These are phyloP conservation scores for Biancaea sappan DNA, from an alignment of 306 rosid species.

Conservation along the genomic window DNA sequence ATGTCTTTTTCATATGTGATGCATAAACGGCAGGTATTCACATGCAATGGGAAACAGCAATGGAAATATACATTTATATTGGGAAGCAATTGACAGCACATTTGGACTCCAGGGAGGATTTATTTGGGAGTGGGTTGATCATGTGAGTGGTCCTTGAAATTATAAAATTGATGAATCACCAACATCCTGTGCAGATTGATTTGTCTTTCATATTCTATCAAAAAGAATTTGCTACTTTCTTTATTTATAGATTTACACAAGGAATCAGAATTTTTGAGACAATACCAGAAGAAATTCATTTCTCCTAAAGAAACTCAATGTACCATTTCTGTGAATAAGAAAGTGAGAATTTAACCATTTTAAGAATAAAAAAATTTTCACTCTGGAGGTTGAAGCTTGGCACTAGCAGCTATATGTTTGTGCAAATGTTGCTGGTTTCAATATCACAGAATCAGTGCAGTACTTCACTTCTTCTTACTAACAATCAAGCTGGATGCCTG, in stretches of 20 bases:
- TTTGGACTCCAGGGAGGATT: slow-evolving; percentile 99
- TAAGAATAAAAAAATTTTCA: background rate
- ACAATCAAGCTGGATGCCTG: background rate
- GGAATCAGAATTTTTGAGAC: background rate
- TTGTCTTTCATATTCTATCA: background rate
- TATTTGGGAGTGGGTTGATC: slow-evolving; percentile 99
- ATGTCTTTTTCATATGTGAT: slow-evolving; percentile 22
- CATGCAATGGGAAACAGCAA: slow-evolving; percentile 98
- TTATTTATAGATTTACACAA: background rate
- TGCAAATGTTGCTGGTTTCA: background rate
- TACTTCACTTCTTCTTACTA: background rate
- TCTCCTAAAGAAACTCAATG: background rate
- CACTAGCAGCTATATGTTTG: background rate
- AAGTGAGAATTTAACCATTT: background rate
- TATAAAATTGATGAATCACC: slow-evolving; percentile 21
- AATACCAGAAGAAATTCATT: background rate
- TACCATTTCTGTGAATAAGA: background rate
- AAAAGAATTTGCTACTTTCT: background rate
- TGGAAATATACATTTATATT: slow-evolving; percentile 82
- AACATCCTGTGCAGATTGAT: slow-evolving; percentile 20
- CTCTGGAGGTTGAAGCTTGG: background rate
- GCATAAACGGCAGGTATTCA: slow-evolving; percentile 71
- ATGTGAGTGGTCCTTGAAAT: slow-evolving; percentile 46
- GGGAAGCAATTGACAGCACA: slow-evolving; percentile 93
- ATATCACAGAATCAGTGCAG: background rate